Evolutionary conservation across 352 stramenopile species (phyloP), one percentile per base, ranked within the genome.

Genomic region (Phytophthora uliginosa): DNA sequence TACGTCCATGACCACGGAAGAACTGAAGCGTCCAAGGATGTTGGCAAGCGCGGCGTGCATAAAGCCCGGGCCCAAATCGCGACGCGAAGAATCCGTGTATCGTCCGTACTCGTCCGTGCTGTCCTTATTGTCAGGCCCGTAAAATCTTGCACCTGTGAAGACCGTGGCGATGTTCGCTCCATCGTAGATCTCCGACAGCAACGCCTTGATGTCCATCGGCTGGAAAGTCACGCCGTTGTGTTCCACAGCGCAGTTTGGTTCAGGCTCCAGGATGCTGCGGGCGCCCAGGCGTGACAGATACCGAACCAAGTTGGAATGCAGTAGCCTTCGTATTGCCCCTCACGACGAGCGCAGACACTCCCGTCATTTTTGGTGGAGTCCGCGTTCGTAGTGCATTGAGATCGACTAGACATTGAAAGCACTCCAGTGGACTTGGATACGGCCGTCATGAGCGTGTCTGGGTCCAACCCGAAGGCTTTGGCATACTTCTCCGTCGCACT

Each of bases 21-120:
- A 34, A 10, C 80, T 81, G 51, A 84, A 78, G 7, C 75, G 66
- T 0, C 71, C 76, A 20, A 91, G 66, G 22, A 88, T 77, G 66
- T 89, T 91, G 17, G 76, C 45, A 50, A 88, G 52, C 2, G 79
- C 81, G 15, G 83, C 64, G 64, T 88, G 81, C 71, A 88, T 83
- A 61, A 84, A 84, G 13, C 81, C 83, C 3, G 83, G 69, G 3
- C 81, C 82, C 4, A 89, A 51, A 56, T 91, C 83, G 13, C 83
- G 81, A 28, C 64, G 83, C 1, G 82, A 71, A 1, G 76, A 34
- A 28, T 87, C 77, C 15, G 56, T 68, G 62, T 81, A 87, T 22
- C 83, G 81, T 18, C 79, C 81, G 48, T 88, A 90, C 50, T 84
- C 61, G 51, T 90, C 83, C 13, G 58, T 82, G 1, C 12, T 18